Conservation (phyloP, 371 early-diverging fungal species). For the Mucor saturninus region DNA sequence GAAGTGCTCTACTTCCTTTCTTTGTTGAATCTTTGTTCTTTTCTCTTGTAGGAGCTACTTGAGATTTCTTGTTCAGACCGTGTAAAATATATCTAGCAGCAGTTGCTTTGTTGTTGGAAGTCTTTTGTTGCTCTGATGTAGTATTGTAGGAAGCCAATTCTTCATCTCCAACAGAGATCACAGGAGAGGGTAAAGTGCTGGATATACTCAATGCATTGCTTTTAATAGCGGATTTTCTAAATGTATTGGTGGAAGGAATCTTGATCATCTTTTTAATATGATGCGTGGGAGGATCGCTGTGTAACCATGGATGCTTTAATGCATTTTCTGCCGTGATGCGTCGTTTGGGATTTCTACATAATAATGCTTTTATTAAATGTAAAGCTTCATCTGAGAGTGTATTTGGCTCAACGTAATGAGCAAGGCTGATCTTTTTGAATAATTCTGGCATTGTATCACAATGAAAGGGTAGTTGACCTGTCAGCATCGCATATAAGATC, state of each 20-base stretch:
- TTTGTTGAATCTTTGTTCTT: conserved; percentile 14
- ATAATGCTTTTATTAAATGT: conserved; percentile 57
- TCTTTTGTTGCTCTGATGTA: conserved; percentile 1
- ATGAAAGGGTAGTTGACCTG: conserved; percentile 81
- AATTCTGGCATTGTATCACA: conserved; percentile 75
- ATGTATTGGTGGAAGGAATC: not conserved
- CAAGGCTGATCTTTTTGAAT: conserved; percentile 67
- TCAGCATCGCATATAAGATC: conserved; percentile 72
- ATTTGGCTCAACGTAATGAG: conserved; percentile 56
- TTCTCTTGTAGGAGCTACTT: conserved; percentile 23
- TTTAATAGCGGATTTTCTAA: not conserved
- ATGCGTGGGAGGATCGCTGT: not conserved
- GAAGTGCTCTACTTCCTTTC: conserved; percentile 4
- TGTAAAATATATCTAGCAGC: conserved; percentile 15
- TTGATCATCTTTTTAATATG: conserved; percentile 7
- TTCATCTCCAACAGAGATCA: conserved; percentile 19
- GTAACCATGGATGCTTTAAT: conserved; percentile 76
- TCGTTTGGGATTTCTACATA: conserved; percentile 59
- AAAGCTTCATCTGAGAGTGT: conserved; percentile 43
- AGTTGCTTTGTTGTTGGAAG: conserved; percentile 6
- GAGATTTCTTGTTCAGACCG: conserved; percentile 21
- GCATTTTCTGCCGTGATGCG: conserved; percentile 80
- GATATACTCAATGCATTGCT: not conserved
- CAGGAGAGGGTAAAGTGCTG: conserved; percentile 15
- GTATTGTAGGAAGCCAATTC: conserved; percentile 21